A percentile compares a stretch with the other conserved stretches of the same genome.
These are phyloP conservation scores for Trypanosoma conorhini DNA, from an alignment of 208 protist genomes.

Conservation along the genomic window DNA sequence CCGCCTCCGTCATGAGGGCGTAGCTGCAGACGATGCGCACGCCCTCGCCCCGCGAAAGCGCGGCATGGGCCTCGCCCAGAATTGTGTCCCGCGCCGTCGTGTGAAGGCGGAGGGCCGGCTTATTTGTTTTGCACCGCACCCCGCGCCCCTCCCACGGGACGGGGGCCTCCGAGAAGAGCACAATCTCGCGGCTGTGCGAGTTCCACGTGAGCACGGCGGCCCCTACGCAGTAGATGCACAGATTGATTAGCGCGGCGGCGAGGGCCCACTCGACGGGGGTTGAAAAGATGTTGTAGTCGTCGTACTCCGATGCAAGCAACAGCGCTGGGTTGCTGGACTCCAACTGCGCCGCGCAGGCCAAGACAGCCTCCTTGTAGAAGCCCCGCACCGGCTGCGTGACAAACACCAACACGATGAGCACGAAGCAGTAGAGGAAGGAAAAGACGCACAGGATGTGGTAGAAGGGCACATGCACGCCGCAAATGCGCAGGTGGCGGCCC, in stretches of 20 bases:
- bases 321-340: constrained; percentile 16
- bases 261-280: constrained; percentile 77
- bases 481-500: constrained; percentile 68
- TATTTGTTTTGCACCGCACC: constrained; percentile 58
- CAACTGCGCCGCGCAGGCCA: constrained; percentile 46
- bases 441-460: constrained; percentile 71
- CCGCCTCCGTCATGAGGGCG: constrained; percentile 82
- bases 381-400: constrained; percentile 43
- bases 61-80: constrained; percentile 67
- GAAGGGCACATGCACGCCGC: constrained; percentile 74
- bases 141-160: constrained; percentile 77
- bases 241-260: constrained; percentile 43
- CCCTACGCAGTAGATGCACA: constrained; percentile 57
- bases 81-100: constrained; percentile 85
- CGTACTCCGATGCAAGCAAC: constrained; percentile 61
- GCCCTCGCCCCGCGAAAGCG: constrained; percentile 57
- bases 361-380: constrained; percentile 56
- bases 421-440: constrained; percentile 59
- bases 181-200: constrained; percentile 49
- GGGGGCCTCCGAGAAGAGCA: constrained; percentile 75
- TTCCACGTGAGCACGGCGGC: constrained; percentile 39
- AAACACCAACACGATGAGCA: constrained; percentile 59
- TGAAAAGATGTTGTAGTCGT: constrained; percentile 64
- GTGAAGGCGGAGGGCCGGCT: constrained; percentile 76
- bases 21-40: constrained; percentile 88